Percentiles rank a stretch among this genome's conserved stretches.
phyloP scores from a whole-genome alignment of 2,329 filamentous ascomycete species.

The Zasmidium angulare region DNA sequence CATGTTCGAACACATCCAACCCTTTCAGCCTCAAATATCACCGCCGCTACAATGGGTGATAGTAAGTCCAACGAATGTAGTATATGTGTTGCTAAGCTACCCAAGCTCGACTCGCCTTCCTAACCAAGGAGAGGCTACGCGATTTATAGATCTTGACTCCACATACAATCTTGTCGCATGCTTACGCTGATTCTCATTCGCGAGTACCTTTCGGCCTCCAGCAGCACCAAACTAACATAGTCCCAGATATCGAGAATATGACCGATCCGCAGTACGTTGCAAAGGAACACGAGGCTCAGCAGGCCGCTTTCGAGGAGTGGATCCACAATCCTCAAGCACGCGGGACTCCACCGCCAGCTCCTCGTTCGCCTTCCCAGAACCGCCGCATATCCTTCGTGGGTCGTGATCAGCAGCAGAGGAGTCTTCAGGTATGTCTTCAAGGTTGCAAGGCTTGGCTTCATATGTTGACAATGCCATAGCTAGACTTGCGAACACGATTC shows the following conservation, averaged over 20 bases:
- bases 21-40: too few relatives aligned
- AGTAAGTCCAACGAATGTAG: too few relatives aligned
- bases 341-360: neutral
- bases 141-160: too few relatives aligned
- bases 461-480: neutral
- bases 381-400: neutral
- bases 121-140: too few relatives aligned
- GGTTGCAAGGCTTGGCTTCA: neutral
- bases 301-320: neutral
- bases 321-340: neutral
- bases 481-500: neutral
- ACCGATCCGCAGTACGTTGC: neutral
- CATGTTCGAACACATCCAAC: too few relatives aligned
- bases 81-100: too few relatives aligned
- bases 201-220: neutral
- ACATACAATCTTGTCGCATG: neutral
- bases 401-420: neutral
- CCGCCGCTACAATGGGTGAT: too few relatives aligned
- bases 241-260: neutral
- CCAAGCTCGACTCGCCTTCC: too few relatives aligned
- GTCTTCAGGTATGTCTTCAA: neutral
- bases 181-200: neutral
- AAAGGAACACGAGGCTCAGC: neutral
- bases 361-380: neutral
- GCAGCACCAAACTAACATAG: neutral